A percentile compares a stretch with the other conserved stretches of the same genome.
phyloP scores from a whole-genome alignment of 306 rosid species.

The Quercus gilva region DNA sequence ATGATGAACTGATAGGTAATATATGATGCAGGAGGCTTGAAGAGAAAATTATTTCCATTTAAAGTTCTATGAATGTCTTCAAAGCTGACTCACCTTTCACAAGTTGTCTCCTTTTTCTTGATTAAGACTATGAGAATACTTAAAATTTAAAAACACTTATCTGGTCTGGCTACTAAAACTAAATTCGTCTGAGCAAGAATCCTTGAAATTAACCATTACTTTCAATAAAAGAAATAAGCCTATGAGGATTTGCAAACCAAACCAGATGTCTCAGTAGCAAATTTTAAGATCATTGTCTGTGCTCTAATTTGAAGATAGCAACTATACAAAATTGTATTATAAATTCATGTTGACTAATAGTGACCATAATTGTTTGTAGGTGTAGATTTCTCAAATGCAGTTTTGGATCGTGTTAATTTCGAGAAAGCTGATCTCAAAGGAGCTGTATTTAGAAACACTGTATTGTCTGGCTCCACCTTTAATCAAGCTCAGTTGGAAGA shows the following conservation, averaged over 20 bases:
- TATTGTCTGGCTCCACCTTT: conserved; percentile 87
- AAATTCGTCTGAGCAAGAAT: background rate
- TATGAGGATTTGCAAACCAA: no score
- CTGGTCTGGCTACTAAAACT: no score
- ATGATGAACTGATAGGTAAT: background rate
- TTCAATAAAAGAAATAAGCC: no score
- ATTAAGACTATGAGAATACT: no score
- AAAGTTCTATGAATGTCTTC: background rate
- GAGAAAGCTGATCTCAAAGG: conserved; percentile 89
- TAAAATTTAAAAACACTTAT: no score
- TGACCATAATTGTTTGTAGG: conserved; percentile 44
- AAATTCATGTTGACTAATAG: background rate
- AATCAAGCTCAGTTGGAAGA: conserved; percentile 67
- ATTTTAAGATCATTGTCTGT: background rate
- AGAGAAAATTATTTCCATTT: no score
- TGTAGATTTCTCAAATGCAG: conserved; percentile 86
- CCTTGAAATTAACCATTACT: background rate
- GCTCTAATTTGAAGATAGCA: background rate
- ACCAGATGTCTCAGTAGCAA: no score
- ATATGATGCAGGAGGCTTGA: no score
- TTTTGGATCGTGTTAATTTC: conserved; percentile 84
- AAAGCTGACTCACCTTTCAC: background rate
- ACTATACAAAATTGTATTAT: background rate
- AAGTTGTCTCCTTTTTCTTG: background rate
- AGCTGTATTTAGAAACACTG: conserved; percentile 72